Conservation (phyloP, 1,284 basidiomycete genomes). For the Trichosporon sp. region DNA sequence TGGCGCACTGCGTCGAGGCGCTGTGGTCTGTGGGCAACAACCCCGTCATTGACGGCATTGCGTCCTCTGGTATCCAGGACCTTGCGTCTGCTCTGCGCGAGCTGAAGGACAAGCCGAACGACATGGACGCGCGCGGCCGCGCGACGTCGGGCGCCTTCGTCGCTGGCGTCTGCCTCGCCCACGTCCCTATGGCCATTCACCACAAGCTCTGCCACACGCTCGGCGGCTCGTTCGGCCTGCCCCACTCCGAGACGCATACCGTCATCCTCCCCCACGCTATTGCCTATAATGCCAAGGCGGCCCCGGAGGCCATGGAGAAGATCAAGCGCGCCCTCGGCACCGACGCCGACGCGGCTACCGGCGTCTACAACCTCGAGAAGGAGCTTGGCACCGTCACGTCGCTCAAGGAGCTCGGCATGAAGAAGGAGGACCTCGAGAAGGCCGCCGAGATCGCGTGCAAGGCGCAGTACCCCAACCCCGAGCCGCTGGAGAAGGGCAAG, state of each 20-base stretch:
- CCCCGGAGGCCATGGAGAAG: constrained; percentile 44
- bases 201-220: constrained; percentile 54
- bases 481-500: constrained; percentile 47
- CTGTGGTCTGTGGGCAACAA: constrained; percentile 49
- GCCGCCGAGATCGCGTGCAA: constrained; percentile 50
- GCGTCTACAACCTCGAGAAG: constrained; percentile 49
- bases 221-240: constrained; percentile 50
- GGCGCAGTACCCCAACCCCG: constrained; percentile 52
- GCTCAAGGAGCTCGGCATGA: constrained; percentile 51
- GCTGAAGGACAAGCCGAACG: constrained; percentile 39
- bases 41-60: constrained; percentile 50
- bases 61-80: constrained; percentile 48
- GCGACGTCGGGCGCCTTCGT: constrained; percentile 51
- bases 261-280: constrained; percentile 52
- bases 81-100: constrained; percentile 46
- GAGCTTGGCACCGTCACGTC: constrained; percentile 47
- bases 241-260: constrained; percentile 53
- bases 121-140: constrained; percentile 48
- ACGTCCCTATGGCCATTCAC: constrained; percentile 51
- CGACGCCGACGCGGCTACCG: constrained; percentile 43
- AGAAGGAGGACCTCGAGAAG: constrained; percentile 50
- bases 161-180: constrained; percentile 49
- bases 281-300: constrained; percentile 50
- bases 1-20: constrained; percentile 52
- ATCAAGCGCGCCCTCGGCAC: constrained; percentile 43